Percentiles rank a stretch among this genome's conserved stretches.
These are phyloP conservation scores for Boletus reticuloceps DNA, from an alignment of 768 basidiomycete species.

Conservation along the genomic window DNA sequence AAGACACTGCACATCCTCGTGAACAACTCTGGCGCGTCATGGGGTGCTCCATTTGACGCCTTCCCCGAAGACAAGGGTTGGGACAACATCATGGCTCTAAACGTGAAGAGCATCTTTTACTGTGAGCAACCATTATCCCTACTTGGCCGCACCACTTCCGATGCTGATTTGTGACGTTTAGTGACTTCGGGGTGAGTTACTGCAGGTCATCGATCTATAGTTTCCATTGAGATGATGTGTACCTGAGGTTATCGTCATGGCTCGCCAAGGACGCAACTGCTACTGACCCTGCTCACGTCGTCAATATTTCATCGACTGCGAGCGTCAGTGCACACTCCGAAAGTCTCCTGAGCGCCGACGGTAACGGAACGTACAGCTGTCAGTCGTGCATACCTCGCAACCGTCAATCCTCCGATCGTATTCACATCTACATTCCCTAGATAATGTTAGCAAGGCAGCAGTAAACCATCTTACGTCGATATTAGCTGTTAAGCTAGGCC, in stretches of 20 bases:
- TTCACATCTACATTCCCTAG: conserved; percentile 35
- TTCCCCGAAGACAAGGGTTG: conserved; percentile 83
- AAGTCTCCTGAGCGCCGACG: conserved; percentile 45
- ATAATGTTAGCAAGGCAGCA: conserved; percentile 83
- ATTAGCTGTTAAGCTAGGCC: conserved; percentile 64
- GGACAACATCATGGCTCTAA: conserved; percentile 80
- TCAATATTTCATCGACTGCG: conserved; percentile 78
- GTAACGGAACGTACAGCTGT: conserved; percentile 80
- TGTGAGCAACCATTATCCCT: conserved; percentile 39
- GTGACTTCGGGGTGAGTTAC: conserved; percentile 43
- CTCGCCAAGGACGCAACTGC: conserved; percentile 64
- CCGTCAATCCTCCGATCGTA: background rate
- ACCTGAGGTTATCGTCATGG: conserved; percentile 38
- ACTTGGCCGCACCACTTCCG: background rate
- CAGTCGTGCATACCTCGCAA: conserved; percentile 30
- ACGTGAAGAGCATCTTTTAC: conserved; percentile 85
- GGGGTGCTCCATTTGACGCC: conserved; percentile 69
- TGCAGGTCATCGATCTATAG: background rate
- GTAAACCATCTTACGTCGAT: conserved; percentile 78
- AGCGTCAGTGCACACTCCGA: conserved; percentile 54
- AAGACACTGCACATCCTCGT: conserved; percentile 76
- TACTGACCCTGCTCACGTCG: conserved; percentile 67
- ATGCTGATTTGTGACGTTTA: conserved; percentile 16
- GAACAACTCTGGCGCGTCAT: conserved; percentile 79
- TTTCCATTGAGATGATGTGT: background rate